Conservation (phyloP, 257 asterid species). For the Fraxinus pennsylvanica region DNA sequence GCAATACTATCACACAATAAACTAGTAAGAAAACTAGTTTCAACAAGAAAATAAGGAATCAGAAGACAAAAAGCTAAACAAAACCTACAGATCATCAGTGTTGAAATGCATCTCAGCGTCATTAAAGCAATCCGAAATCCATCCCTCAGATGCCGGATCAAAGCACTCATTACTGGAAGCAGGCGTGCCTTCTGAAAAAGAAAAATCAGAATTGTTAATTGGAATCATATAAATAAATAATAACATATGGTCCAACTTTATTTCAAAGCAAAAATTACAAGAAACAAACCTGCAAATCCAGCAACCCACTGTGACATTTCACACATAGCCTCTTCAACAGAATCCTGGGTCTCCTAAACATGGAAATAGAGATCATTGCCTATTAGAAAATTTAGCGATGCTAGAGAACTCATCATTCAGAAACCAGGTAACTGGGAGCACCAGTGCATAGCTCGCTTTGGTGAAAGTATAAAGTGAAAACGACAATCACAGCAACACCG, state of each 20-base stretch:
- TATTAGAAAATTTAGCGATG: not conserved
- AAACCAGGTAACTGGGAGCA: not conserved
- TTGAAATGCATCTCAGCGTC: conserved; percentile 39
- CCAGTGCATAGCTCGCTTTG: not conserved
- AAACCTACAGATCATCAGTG: conserved; percentile 61
- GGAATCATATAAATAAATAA: not conserved
- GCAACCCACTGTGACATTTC: conserved; percentile 69
- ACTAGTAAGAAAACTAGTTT: conserved; percentile 20
- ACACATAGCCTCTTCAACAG: conserved; percentile 55
- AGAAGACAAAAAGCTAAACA: conserved; percentile 20
- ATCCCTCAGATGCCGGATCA: conserved; percentile 42
- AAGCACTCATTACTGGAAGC: conserved; percentile 30
- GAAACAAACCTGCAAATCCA: conserved; percentile 56
- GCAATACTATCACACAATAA: conserved; percentile 37
- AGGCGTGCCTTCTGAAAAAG: conserved; percentile 35
- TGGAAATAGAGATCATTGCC: conserved; percentile 14
- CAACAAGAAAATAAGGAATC: not conserved
- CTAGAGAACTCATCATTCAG: not conserved
- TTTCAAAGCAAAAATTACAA: not conserved
- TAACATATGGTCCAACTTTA: not conserved
- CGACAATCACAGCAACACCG: no score
- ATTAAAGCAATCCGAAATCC: conserved; percentile 38
- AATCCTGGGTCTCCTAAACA: conserved; percentile 56
- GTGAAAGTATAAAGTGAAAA: not conserved
- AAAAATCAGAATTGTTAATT: conserved; percentile 4